Percentiles rank a stretch among this genome's conserved stretches.
Conservation (phyloP, 1,284 basidiomycete species). For the Pyrrhoderma lamaoense region DNA sequence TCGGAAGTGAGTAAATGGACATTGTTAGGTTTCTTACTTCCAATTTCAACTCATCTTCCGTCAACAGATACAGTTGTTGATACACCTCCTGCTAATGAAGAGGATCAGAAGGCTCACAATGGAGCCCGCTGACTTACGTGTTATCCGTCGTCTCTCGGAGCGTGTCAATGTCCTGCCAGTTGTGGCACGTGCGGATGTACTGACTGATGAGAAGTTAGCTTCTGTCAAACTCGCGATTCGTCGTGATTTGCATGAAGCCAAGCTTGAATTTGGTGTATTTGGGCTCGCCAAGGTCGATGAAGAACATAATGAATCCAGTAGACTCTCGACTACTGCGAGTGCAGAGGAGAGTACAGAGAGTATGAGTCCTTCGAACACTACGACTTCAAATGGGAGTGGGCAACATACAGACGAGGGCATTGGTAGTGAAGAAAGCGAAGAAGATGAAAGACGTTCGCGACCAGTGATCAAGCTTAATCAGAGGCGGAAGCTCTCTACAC, state of each 20-base stretch:
- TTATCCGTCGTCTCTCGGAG: constrained; percentile 62
- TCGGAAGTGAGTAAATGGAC: constrained; percentile 53
- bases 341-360: constrained; percentile 25
- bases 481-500: constrained; percentile 34
- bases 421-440: constrained; percentile 35
- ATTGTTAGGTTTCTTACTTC: constrained; percentile 22
- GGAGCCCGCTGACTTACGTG: constrained; percentile 68
- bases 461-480: constrained; percentile 65
- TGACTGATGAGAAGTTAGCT: constrained; percentile 82
- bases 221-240: constrained; percentile 69
- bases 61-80: neutral
- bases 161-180: constrained; percentile 73
- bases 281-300: constrained; percentile 29
- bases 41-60: neutral
- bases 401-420: constrained; percentile 23
- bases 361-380: constrained; percentile 25
- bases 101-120: constrained; percentile 39
- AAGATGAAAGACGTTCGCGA: constrained; percentile 44
- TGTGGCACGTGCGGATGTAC: constrained; percentile 63
- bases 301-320: constrained; percentile 19
- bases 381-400: constrained; percentile 17
- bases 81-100: constrained; percentile 30
- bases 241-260: constrained; percentile 51
- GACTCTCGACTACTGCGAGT: constrained; percentile 19
- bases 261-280: constrained; percentile 68